Evolutionary conservation across 129 eudicot species (phyloP), one percentile per base, ranked within the genome.

Genomic region (Centella asiatica): DNA sequence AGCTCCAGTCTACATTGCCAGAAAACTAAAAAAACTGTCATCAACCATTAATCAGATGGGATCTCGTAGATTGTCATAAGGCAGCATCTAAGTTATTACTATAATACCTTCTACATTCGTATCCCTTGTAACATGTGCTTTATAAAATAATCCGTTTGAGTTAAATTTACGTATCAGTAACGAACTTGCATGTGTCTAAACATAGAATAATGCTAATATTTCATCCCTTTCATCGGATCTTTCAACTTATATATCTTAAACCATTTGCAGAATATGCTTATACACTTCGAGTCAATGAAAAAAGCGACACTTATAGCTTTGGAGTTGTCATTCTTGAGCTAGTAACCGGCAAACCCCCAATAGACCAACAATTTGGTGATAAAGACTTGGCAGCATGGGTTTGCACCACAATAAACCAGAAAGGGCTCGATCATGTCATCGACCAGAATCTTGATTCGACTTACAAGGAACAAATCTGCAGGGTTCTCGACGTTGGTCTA

Each of bases 261-360:
- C 27, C 4, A 1, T 58, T 51, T 45, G 68, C 75, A 87, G 95
- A 87, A 80, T 90, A 90, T 62, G 97, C 95, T 15, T 90, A 90
- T 57, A 90, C 97, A 0, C 87, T 90, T 40, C 83, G 85, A 31
- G 95, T 90, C 54, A 83, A 77, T 42, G 97, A 90, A 56, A 90
- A 86, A 82, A 90, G 97, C 32, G 97, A 90, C 73, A 81, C 79
- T 31, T 90, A 90, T 69, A 90, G 97, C 73, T 90, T 86, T 37
- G 97, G 97, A 9, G 83, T 90, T 7, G 97, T 90, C 51, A 76
- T 90, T 31, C 62, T 90, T 23, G 97, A 90, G 75, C 74, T 90
- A 4, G 85, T 90, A 57, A 86, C 97, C 0, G 95, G 97, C 22
- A 83, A 80, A 46, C 74, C 67, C 25, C 90, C 97, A 1, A 67